phyloP scores from a whole-genome alignment of 345 rosid genomes.

The Raphanus raphanistrum region DNA sequence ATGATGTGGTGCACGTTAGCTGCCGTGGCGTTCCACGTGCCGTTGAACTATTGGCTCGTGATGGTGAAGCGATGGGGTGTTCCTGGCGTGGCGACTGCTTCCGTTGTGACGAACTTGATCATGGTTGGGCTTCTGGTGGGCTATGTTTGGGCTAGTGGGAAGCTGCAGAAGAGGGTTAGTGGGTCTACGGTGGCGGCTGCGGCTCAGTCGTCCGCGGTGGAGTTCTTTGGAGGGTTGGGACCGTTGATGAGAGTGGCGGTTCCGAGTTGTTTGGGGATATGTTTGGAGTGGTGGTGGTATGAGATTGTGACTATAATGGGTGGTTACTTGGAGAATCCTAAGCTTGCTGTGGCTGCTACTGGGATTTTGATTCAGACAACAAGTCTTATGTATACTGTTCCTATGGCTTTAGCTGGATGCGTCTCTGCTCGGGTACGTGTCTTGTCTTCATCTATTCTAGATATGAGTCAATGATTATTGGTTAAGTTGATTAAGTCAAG shows the following conservation, averaged over 20 bases:
- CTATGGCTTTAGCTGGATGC: conserved; percentile 98
- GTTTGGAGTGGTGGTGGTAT: conserved; percentile 99
- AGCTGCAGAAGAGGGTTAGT: conserved; percentile 52
- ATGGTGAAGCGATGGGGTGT: conserved; percentile 64
- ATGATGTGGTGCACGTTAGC: conserved; percentile 88
- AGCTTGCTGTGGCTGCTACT: conserved; percentile 83
- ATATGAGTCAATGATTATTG: neutral
- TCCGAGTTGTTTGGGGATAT: conserved; percentile 93
- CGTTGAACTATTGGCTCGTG: conserved; percentile 69
- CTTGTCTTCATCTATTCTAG: neutral
- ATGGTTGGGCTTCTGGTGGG: conserved; percentile 75
- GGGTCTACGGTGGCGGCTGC: conserved; percentile 35
- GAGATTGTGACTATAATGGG: conserved; percentile 89
- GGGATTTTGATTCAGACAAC: conserved; percentile 96
- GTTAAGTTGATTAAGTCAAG: neutral
- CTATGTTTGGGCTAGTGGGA: conserved; percentile 66
- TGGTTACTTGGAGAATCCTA: conserved; percentile 88
- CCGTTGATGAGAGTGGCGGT: conserved; percentile 77
- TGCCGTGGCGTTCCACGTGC: conserved; percentile 82
- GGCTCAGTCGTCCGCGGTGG: conserved; percentile 43
- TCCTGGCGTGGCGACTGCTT: conserved; percentile 93
- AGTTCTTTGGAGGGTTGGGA: conserved; percentile 61
- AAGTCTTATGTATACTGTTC: conserved; percentile 96
- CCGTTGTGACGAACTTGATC: conserved; percentile 86
- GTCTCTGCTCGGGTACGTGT: conserved; percentile 89